Evolutionary conservation across 441 rosid genomes (phyloP).

Genomic region (Flueggea neowawraea): DNA sequence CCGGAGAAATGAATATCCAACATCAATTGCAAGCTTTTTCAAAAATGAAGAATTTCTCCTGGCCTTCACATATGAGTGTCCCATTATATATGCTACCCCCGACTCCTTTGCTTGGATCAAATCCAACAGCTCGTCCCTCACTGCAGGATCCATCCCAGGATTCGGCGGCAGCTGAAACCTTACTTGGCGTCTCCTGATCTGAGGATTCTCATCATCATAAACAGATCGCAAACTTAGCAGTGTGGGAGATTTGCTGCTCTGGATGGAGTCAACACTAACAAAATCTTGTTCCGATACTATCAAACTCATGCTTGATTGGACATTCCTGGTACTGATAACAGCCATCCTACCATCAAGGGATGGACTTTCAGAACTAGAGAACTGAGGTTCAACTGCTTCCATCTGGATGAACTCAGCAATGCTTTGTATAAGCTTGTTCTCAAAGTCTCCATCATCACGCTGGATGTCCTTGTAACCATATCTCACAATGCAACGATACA

Average conservation of each 20-base stretch:
- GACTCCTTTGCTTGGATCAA: conserved; percentile 81
- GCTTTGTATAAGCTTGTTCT: conserved; percentile 77
- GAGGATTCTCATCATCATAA: conserved; percentile 63
- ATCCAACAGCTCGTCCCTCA: conserved; percentile 81
- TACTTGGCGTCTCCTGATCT: conserved; percentile 55
- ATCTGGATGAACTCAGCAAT: conserved; percentile 95
- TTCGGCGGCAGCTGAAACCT: conserved; percentile 56
- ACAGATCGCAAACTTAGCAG: conserved; percentile 63
- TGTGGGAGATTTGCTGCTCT: conserved; percentile 66
- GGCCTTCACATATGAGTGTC: conserved; percentile 82
- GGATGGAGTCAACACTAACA: conserved; percentile 33
- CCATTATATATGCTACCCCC: conserved; percentile 87
- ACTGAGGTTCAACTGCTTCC: conserved; percentile 78
- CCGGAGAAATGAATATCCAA: conserved; percentile 86
- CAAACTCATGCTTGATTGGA: conserved; percentile 49
- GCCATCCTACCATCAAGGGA: conserved; percentile 94
- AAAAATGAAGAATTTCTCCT: conserved; percentile 62
- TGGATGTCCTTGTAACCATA: conserved; percentile 94
- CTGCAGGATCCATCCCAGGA: conserved; percentile 62
- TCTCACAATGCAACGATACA: conserved; percentile 94
- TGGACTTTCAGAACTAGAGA: conserved; percentile 47
- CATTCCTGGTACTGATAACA: conserved; percentile 63
- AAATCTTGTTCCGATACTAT: conserved; percentile 52
- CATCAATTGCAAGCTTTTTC: conserved; percentile 71
- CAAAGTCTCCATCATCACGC: conserved; percentile 77